These are phyloP conservation scores for Xylaria grammica DNA, from an alignment of 495 filamentous ascomycete species.

Conservation along the genomic window DNA sequence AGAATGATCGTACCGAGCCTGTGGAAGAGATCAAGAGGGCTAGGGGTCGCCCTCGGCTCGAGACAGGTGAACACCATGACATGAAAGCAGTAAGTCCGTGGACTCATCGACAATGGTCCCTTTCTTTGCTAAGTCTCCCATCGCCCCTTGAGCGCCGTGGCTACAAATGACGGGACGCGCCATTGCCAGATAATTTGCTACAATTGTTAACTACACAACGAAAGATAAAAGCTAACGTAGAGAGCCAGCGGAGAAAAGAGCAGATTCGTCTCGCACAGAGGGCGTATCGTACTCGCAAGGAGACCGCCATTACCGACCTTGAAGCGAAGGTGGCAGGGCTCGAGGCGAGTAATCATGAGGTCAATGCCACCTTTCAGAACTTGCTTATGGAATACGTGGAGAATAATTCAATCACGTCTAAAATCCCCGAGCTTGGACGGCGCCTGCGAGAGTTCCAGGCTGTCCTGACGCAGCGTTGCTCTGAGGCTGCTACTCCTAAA, in stretches of 20 bases:
- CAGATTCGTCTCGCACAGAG: slow-evolving; percentile 87
- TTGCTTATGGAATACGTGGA: slow-evolving; percentile 67
- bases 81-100: slow-evolving; percentile 21
- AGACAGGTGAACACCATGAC: slow-evolving; percentile 65
- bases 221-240: slow-evolving; percentile 24
- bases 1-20: slow-evolving; percentile 28
- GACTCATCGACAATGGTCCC: not conserved
- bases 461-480: slow-evolving; percentile 38
- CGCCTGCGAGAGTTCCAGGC: slow-evolving; percentile 45
- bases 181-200: not conserved
- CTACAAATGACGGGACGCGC: not conserved
- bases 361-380: slow-evolving; percentile 70
- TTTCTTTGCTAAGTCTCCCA: not conserved
- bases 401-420: slow-evolving; percentile 54
- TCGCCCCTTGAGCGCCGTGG: slow-evolving; percentile 58
- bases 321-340: slow-evolving; percentile 70
- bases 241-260: slow-evolving; percentile 73
- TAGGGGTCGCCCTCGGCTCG: slow-evolving; percentile 71
- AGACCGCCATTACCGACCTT: slow-evolving; percentile 76
- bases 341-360: slow-evolving; percentile 69
- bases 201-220: slow-evolving; percentile 1
- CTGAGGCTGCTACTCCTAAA: slow-evolving; percentile 33
- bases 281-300: slow-evolving; percentile 83
- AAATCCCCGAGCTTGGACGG: slow-evolving; percentile 56
- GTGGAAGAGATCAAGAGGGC: slow-evolving; percentile 57